Base-by-base conservation (phyloP, 1,284 basidiomycete species). In the Apiotrichum gracile region DNA sequence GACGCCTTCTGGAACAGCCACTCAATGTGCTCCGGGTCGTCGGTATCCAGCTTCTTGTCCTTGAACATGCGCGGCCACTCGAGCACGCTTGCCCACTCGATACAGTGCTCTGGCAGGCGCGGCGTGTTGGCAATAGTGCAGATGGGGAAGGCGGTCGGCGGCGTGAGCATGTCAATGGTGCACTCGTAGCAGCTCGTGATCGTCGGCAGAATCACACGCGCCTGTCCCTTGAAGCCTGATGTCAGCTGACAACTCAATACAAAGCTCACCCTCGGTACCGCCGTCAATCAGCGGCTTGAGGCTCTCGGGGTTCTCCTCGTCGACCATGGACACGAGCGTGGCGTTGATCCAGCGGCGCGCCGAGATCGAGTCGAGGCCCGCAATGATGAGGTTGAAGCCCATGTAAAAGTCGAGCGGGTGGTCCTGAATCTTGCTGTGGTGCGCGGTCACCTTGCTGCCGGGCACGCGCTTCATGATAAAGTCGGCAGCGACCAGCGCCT, bases 111-210 rank as follows among this genome's bases (percentile, higher is more conserved):
- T 4, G 96, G 96, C 29, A 98, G 79, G 53, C 96, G 87, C 17
- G 96, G 96, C 0, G 96, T 99, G 69, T 98, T 98, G 53, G 96
- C 96, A 60, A 99, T 97, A 2, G 96, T 99, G 73, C 96, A 99
- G 60, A 99, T 97, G 0, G 96, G 96, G 72, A 93, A 99, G 6
- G 87, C 87, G 34, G 92, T 97, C 7, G 88, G 94, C 59, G 96
- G 96, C 72, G 94, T 97, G 47, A 97, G 83, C 89, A 98, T 96
- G 70, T 97, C 93, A 47, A 99, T 84, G 3, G 90, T 91, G 72
- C 96, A 99, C 75, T 99, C 96, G 69, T 98, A 98, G 73, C 96
- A 99, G 10, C 91, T 93, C 5, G 92, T 87, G 56, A 97, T 82
- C 0, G 91, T 93, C 0, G 96, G 96, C 17, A 99, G 79, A 64